phyloP scores from a whole-genome alignment of 73 alveolate species.

The Uronychia setigera region DNA sequence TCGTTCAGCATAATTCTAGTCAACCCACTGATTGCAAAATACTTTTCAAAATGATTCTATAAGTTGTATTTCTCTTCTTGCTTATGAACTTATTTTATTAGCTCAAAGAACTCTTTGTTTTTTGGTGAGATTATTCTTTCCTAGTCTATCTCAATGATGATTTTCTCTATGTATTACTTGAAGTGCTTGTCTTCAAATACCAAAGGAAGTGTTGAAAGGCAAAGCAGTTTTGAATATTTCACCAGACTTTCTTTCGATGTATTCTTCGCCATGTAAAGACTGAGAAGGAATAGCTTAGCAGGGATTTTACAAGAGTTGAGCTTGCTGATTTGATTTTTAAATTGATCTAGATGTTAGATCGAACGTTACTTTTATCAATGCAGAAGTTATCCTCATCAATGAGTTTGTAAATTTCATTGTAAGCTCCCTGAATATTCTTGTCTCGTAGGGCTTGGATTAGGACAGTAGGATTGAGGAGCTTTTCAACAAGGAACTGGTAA shows the following conservation, averaged over 20 bases:
- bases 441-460: background rate
- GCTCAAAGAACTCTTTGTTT: slow-evolving; percentile 21
- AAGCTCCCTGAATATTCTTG: background rate
- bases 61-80: slow-evolving; percentile 36
- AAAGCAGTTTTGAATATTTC: slow-evolving; percentile 20
- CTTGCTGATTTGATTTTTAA: background rate
- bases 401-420: background rate
- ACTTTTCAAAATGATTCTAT: slow-evolving; percentile 45
- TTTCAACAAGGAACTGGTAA: background rate
- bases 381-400: background rate
- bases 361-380: too few relatives aligned
- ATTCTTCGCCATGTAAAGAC: background rate
- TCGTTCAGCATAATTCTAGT: slow-evolving; percentile 40
- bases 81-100: slow-evolving; percentile 21
- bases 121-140: slow-evolving; percentile 11
- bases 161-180: slow-evolving; percentile 23
- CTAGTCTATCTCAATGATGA: background rate
- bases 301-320: background rate
- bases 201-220: slow-evolving; percentile 34
- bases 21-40: slow-evolving; percentile 44
- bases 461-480: background rate
- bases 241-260: slow-evolving; percentile 9
- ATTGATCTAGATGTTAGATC: too few relatives aligned
- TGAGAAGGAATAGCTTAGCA: background rate
- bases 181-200: slow-evolving; percentile 50